Evolutionary conservation across 768 basidiomycete genomes (phyloP).

Genomic region (Dentipellis fragilis): DNA sequence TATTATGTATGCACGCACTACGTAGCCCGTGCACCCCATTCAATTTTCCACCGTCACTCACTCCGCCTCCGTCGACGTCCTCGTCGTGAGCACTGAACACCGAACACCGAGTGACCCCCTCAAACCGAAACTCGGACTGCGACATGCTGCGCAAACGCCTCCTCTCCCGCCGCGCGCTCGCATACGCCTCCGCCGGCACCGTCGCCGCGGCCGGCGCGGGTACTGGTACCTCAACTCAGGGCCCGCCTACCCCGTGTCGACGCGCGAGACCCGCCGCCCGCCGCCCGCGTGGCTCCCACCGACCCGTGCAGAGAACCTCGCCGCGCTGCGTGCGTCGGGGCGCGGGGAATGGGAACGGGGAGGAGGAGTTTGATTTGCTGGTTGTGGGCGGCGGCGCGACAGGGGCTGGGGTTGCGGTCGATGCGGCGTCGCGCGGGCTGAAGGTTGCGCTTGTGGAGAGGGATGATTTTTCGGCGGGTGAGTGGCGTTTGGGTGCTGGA

Average conservation of each 20-base stretch:
- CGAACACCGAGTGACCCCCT: not conserved
- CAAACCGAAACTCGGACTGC: not conserved
- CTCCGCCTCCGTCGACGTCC: not conserved
- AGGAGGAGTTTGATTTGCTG: constrained; percentile 65
- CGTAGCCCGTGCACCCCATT: not conserved
- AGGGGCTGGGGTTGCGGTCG: constrained; percentile 92
- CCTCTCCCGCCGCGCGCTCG: constrained; percentile 48
- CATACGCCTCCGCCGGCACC: constrained; percentile 42
- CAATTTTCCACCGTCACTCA: not conserved
- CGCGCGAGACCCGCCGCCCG: constrained; percentile 56
- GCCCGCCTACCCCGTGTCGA: constrained; percentile 54
- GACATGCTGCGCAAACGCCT: constrained; percentile 23
- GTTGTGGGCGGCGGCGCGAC: constrained; percentile 94
- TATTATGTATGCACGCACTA: no score
- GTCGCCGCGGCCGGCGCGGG: constrained; percentile 42
- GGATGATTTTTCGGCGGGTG: constrained; percentile 86
- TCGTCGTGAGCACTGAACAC: no score
- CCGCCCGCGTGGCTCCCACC: constrained; percentile 78
- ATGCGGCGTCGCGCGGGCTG: constrained; percentile 85
- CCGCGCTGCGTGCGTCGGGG: constrained; percentile 38
- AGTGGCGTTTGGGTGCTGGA: no score
- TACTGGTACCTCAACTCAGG: constrained; percentile 72
- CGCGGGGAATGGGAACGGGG: constrained; percentile 16
- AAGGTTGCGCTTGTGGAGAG: constrained; percentile 90
- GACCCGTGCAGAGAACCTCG: constrained; percentile 53